A percentile compares a stretch with the other conserved stretches of the same genome.
These are phyloP conservation scores for Pyricularia grisea DNA, from an alignment of 2,329 filamentous ascomycete genomes.

Conservation along the genomic window DNA sequence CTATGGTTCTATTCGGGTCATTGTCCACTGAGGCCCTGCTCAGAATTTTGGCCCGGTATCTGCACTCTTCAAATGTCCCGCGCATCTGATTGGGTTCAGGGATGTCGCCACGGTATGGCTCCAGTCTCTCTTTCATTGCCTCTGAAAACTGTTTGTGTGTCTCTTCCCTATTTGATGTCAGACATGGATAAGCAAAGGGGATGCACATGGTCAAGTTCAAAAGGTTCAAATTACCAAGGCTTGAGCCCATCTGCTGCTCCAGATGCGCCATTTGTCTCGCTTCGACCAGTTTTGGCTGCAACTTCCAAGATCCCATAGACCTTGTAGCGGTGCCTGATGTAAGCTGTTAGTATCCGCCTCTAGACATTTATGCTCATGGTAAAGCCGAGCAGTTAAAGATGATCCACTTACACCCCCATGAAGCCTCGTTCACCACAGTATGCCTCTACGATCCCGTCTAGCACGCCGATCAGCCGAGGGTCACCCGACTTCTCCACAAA, in stretches of 20 bases:
- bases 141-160: slow-evolving; percentile 41
- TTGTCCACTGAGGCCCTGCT: slow-evolving; percentile 34
- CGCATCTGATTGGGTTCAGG: slow-evolving; percentile 43
- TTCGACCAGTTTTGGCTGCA: slow-evolving; percentile 41
- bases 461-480: slow-evolving; percentile 37
- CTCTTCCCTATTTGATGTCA: slow-evolving; percentile 22
- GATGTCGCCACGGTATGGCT: slow-evolving; percentile 36
- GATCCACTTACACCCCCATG: slow-evolving; percentile 30
- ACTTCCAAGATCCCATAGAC: slow-evolving; percentile 46
- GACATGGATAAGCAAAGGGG: neutral
- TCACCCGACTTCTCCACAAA: slow-evolving; percentile 42
- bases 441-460: slow-evolving; percentile 45
- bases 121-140: slow-evolving; percentile 43
- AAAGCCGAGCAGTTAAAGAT: neutral
- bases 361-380: neutral
- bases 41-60: slow-evolving; percentile 36
- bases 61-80: slow-evolving; percentile 44
- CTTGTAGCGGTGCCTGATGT: slow-evolving; percentile 37
- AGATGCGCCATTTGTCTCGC: slow-evolving; percentile 41
- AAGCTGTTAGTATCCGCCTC: neutral
- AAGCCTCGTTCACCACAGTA: slow-evolving; percentile 46
- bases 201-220: neutral
- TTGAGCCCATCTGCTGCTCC: slow-evolving; percentile 30
- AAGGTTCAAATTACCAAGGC: slow-evolving; percentile 23
- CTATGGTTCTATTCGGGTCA: slow-evolving; percentile 34